Evolutionary conservation across 495 filamentous ascomycete genomes (phyloP).

Genomic region (Corynascus novoguineensis): DNA sequence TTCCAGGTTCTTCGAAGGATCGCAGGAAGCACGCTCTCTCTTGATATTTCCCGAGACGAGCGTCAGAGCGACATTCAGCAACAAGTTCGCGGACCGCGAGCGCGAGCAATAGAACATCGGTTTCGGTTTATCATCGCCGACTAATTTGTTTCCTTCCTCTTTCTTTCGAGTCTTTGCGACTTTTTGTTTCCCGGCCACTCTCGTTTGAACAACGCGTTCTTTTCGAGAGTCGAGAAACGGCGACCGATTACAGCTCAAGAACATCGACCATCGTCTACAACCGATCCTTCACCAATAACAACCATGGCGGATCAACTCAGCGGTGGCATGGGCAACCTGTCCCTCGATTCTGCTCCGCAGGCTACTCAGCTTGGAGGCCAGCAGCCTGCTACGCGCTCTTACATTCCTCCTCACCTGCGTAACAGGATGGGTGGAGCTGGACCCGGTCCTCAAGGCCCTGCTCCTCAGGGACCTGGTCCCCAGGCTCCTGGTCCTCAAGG

Average conservation of each 20-base stretch:
- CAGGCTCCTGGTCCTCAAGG: conserved; percentile 21
- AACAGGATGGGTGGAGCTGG: conserved; percentile 45
- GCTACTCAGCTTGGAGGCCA: conserved; percentile 55
- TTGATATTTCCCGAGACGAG: conserved; percentile 27
- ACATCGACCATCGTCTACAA: conserved; percentile 10
- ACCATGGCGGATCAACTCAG: conserved; percentile 93
- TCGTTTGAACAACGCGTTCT: conserved; percentile 38
- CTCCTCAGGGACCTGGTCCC: neutral
- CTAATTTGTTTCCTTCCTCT: conserved; percentile 20
- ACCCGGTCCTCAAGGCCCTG: conserved; percentile 28
- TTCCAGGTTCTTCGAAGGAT: conserved; percentile 39
- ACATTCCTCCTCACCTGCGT: conserved; percentile 95
- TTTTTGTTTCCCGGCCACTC: conserved; percentile 21
- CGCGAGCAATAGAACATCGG: conserved; percentile 4
- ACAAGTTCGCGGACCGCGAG: conserved; percentile 10
- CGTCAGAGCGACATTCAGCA: conserved; percentile 4
- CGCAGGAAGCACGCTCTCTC: conserved; percentile 33
- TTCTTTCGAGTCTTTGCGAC: conserved; percentile 31
- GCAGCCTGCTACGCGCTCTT: conserved; percentile 58
- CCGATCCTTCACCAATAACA: conserved; percentile 14
- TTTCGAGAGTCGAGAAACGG: conserved; percentile 32
- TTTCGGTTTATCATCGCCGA: conserved; percentile 24
- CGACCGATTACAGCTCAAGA: conserved; percentile 15
- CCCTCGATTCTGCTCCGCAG: conserved; percentile 51
- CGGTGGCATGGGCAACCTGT: conserved; percentile 83